A percentile compares a stretch with the other conserved stretches of the same genome.
Conservation (phyloP, 2,329 filamentous ascomycete genomes). For the Pyricularia grisea region DNA sequence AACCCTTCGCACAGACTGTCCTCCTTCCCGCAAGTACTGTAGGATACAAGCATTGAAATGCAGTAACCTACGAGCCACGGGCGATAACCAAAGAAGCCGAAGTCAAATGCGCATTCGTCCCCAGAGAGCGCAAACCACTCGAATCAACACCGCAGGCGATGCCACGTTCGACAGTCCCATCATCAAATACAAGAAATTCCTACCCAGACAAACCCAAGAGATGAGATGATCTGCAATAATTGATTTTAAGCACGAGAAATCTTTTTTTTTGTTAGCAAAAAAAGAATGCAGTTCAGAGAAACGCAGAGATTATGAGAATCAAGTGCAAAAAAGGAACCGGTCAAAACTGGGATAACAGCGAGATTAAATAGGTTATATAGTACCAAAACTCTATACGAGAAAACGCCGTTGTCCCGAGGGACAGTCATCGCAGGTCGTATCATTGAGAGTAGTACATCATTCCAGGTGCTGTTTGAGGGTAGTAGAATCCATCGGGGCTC, state of each 20-base stretch:
- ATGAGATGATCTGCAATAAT: not conserved
- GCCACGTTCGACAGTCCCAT: not conserved
- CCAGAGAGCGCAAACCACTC: not conserved
- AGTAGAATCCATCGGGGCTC: conserved; percentile 62
- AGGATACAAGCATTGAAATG: not conserved
- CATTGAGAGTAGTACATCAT: conserved; percentile 54
- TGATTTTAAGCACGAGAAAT: not conserved
- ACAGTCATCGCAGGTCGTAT: not conserved
- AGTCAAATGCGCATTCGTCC: not conserved
- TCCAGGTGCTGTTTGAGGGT: conserved; percentile 43
- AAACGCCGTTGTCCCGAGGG: conserved; percentile 8
- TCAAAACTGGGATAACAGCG: not conserved
- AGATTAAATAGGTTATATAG: conserved; percentile 5
- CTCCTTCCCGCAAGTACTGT: not conserved
- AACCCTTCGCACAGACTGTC: not conserved
- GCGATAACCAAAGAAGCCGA: not conserved
- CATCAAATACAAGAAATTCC: not conserved
- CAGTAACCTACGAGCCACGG: not conserved
- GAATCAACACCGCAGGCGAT: not conserved
- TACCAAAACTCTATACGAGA: conserved; percentile 1
- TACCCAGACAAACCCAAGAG: not conserved
- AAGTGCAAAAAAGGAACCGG: not conserved
- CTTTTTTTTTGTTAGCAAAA: not conserved
- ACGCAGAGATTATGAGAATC: conserved; percentile 1
- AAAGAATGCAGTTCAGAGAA: not conserved